Evolutionary conservation across 176 grass and related monocot species (phyloP).

Genomic region (Ampelocalamus luodianensis): DNA sequence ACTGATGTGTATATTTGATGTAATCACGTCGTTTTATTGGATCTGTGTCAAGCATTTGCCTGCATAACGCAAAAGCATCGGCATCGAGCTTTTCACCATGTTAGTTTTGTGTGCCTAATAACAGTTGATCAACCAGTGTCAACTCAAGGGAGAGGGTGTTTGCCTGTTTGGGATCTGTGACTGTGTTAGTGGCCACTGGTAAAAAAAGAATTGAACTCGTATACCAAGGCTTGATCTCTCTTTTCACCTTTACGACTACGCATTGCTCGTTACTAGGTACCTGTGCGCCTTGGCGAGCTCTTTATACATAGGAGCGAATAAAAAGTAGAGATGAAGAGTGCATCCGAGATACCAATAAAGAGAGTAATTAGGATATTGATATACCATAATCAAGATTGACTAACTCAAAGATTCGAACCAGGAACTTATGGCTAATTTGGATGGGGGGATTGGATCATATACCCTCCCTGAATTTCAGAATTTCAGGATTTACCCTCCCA

Average conservation of each 20-base stretch:
- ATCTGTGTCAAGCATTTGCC: neutral
- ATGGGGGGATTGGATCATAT: no score
- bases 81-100: neutral
- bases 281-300: no score
- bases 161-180: neutral
- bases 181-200: neutral
- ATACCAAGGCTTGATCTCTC: constrained; percentile 15
- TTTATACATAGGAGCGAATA: no score
- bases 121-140: neutral
- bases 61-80: neutral
- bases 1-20: neutral
- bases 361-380: no score
- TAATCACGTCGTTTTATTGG: neutral
- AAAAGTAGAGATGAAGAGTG: no score
- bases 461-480: no score
- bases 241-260: constrained; percentile 1
- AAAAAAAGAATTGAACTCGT: constrained; percentile 43
- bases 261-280: neutral
- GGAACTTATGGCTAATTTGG: no score
- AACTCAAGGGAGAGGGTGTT: neutral
- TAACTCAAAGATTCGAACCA: no score
- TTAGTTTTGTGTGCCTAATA: neutral
- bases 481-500: no score
- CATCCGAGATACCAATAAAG: no score
- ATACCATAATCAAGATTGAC: no score